Evolutionary conservation across 495 filamentous ascomycete species (phyloP).

Genomic region (Talaromyces adpressus): DNA sequence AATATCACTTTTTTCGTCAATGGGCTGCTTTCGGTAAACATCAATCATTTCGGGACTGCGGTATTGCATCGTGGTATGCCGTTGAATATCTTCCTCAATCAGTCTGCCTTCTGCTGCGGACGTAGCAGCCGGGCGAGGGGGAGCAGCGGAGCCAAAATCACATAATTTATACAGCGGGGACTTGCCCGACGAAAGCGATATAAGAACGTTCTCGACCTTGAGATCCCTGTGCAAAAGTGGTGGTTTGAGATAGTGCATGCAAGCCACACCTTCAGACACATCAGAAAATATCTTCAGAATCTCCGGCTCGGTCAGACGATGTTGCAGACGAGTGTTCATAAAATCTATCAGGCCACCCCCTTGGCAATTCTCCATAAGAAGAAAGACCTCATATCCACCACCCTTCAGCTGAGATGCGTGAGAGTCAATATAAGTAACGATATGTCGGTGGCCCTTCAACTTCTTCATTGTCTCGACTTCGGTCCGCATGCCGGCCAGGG

Average conservation of each 20-base stretch:
- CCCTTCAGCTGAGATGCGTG: constrained; percentile 90
- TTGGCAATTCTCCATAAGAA: constrained; percentile 88
- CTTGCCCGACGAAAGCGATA: constrained; percentile 54
- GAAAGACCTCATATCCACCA: constrained; percentile 94
- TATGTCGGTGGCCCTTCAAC: constrained; percentile 88
- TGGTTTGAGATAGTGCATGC: constrained; percentile 97
- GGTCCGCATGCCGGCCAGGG: constrained; percentile 90
- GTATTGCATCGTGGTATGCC: constrained; percentile 95
- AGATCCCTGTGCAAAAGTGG: constrained; percentile 89
- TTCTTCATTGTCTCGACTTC: constrained; percentile 99
- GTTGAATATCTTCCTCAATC: constrained; percentile 95
- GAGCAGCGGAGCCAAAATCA: constrained; percentile 91
- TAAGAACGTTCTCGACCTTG: constrained; percentile 97
- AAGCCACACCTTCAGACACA: constrained; percentile 91
- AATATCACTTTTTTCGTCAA: constrained; percentile 98
- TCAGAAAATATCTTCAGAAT: constrained; percentile 95
- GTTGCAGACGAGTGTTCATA: constrained; percentile 97
- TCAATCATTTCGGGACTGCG: constrained; percentile 98
- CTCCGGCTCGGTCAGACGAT: constrained; percentile 94
- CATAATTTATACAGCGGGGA: constrained; percentile 81
- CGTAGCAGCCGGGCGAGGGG: constrained; percentile 75
- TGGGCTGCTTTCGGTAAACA: constrained; percentile 91
- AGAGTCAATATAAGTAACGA: constrained; percentile 97
- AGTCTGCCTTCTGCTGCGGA: constrained; percentile 79
- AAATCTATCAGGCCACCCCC: constrained; percentile 96